Evolutionary conservation across 2,329 filamentous ascomycete genomes (phyloP), one percentile per base, ranked within the genome.

Genomic region (Didymella segeticola): DNA sequence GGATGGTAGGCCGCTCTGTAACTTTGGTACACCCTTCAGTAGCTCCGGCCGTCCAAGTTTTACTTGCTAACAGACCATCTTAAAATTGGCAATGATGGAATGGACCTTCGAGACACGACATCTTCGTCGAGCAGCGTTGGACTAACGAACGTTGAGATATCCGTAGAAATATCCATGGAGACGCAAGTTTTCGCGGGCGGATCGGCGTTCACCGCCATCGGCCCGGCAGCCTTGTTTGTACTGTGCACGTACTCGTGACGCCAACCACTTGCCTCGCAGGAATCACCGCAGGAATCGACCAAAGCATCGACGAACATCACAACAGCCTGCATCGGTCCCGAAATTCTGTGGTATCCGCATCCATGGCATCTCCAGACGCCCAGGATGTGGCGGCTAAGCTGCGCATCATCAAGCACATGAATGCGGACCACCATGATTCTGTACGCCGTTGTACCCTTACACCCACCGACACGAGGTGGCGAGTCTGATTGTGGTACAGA

Each of bases 401-500:
- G 53, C 85, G 87, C 53, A 87, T 91, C 73, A 84, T 93, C 69
- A 80, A 80, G 27, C 93, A 97, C 79, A 95, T 97, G 90, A 96
- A 97, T 78, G 79, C 80, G 36, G 89, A 93, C 74, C 93, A 96
- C 77, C 79, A 82, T 45, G 82, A 85, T 63, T 90, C 91, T 53
- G 85, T 80, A 71, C 19, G 42, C 33, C 22, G 34, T 46, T 19
- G 14, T 27, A 50, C 39, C 12, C 33, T 15, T 30, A 22, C 33
- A 36, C 33, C 25, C 19, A 31, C 38, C n/a, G n/a, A n/a, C n/a
- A 31, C 20, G 3, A 20, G 5, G 3, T 5, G 10, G 34, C 26
- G 14, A 9, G 17, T 22, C 53, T 56, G 31, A 56, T n/a, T 19
- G 23, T 22, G 12, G 23, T 17, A 47, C 29, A 81, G 79, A 68